Conservation (phyloP, 1,139 yeast genomes). For the Eremothecium sinecaudum region DNA sequence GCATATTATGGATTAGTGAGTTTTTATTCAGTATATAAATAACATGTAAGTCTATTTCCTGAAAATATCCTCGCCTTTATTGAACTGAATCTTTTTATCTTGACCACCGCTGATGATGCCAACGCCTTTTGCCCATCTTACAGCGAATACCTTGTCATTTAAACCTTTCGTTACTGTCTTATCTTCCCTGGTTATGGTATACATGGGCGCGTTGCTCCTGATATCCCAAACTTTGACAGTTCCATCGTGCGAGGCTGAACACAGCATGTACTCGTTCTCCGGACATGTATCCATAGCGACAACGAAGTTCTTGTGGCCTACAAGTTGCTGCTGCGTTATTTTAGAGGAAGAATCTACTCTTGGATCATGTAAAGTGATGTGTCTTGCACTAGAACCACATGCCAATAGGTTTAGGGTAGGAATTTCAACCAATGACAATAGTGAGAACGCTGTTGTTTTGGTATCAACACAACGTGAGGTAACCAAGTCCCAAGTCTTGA, state of each 20-base stretch:
- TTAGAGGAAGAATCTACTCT: conserved; percentile 44
- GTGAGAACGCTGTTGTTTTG: conserved; percentile 77
- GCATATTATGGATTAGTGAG: conserved; percentile 60
- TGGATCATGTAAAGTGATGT: conserved; percentile 88
- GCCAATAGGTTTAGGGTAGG: conserved; percentile 63
- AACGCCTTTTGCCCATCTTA: conserved; percentile 68
- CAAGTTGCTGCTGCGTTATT: conserved; percentile 56
- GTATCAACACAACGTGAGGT: conserved; percentile 80
- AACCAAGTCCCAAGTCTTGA: conserved; percentile 91
- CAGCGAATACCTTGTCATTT: conserved; percentile 68
- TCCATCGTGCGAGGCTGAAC: conserved; percentile 92
- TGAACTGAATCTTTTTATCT: conserved; percentile 86
- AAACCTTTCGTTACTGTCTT: conserved; percentile 32
- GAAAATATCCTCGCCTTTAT: conserved; percentile 40
- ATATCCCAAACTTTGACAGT: conserved; percentile 94
- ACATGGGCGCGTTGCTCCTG: conserved; percentile 76
- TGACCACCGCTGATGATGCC: conserved; percentile 92
- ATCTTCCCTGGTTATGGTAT: conserved; percentile 69
- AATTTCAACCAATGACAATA: conserved; percentile 64
- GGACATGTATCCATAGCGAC: conserved; percentile 69
- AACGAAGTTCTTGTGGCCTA: conserved; percentile 90
- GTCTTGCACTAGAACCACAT: conserved; percentile 93
- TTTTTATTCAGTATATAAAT: conserved; percentile 28
- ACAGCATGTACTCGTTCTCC: conserved; percentile 66
- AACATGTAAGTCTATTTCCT: conserved; percentile 11